Conservation (phyloP, 306 rosid genomes). For the Ochetophila trinervis region DNA sequence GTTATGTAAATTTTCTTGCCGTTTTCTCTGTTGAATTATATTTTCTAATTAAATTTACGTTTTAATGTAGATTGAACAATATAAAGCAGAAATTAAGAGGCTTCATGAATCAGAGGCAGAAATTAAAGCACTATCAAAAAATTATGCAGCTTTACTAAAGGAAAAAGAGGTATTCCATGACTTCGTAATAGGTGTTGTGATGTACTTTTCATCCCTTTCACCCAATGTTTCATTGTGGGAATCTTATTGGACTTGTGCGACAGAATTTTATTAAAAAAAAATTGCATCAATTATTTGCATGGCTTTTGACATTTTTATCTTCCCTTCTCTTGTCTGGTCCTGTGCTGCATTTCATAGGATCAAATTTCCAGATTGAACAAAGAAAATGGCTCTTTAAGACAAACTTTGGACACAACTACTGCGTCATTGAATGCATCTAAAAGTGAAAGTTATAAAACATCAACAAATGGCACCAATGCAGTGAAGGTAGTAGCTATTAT, state of each 20-base stretch:
- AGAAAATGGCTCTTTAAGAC: conserved; percentile 84
- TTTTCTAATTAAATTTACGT: conserved; percentile 14
- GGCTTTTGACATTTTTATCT: no score
- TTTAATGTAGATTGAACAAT: conserved; percentile 64
- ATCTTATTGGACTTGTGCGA: no score
- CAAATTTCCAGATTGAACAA: conserved; percentile 61
- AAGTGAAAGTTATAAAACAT: conserved; percentile 48
- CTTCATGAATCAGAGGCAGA: conserved; percentile 93
- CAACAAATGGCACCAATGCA: conserved; percentile 41
- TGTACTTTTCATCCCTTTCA: no score
- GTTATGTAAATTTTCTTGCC: conserved; percentile 1
- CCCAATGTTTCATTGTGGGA: no score
- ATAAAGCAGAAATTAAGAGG: conserved; percentile 71
- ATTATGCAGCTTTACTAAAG: conserved; percentile 87
- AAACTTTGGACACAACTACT: conserved; percentile 58
- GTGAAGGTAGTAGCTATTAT: conserved; percentile 42
- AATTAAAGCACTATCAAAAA: conserved; percentile 82
- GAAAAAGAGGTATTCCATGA: conserved; percentile 68
- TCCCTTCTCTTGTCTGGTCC: no score
- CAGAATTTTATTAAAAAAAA: no score
- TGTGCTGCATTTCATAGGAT: conserved; percentile 53
- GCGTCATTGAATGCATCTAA: conserved; percentile 41
- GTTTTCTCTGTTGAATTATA: conserved; percentile 10
- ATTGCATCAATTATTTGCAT: no score
- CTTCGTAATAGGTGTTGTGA: no score